Conservation (phyloP, 345 rosid species). For the Noccaea caerulescens region DNA sequence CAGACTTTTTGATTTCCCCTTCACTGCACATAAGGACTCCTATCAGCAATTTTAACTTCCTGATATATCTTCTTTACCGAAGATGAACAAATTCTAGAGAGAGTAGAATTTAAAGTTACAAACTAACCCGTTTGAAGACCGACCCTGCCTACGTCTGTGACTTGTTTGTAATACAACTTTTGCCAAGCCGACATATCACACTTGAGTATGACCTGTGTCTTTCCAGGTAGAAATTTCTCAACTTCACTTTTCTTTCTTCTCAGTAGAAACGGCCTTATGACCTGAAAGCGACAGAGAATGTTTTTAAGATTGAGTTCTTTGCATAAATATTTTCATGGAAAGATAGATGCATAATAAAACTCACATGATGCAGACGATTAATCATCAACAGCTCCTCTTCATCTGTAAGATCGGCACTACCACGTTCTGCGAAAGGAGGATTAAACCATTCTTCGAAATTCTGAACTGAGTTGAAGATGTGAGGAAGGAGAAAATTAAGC, state of each 20-base stretch:
- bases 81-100: background rate
- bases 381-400: conserved; percentile 95
- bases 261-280: conserved; percentile 93
- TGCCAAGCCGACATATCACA: conserved; percentile 99
- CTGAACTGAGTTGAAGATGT: conserved; percentile 85
- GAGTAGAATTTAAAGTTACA: conserved; percentile 34
- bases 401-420: conserved; percentile 77
- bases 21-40: conserved; percentile 57
- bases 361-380: conserved; percentile 93
- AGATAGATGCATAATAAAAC: conserved; percentile 34
- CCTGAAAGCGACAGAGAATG: conserved; percentile 51
- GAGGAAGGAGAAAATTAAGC: conserved; percentile 96
- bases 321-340: background rate
- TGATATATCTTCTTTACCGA: background rate
- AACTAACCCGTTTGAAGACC: conserved; percentile 77
- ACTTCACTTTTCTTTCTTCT: conserved; percentile 97
- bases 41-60: conserved; percentile 11
- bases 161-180: conserved; percentile 91
- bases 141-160: conserved; percentile 87
- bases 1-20: conserved; percentile 85
- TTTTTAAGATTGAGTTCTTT: background rate
- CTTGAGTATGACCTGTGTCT: conserved; percentile 90
- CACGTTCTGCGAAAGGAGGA: conserved; percentile 97
- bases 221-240: conserved; percentile 91
- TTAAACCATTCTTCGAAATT: conserved; percentile 99